Evolutionary conservation across 2,329 filamentous ascomycete species (phyloP).

Genomic region (Pseudogymnoascus sp.): DNA sequence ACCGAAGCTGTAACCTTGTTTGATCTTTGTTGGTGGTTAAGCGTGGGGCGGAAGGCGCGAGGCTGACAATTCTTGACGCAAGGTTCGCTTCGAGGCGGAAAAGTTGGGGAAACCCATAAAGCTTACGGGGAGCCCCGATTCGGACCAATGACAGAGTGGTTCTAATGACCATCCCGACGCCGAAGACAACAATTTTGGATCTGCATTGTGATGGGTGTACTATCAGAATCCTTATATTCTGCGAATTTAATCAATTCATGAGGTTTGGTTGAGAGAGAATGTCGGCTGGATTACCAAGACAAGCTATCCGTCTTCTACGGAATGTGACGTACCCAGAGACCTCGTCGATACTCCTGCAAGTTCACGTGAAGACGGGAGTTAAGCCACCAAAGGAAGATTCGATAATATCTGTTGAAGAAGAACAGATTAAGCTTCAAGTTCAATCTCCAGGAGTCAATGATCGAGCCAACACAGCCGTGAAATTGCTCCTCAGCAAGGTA

Average conservation of each 20-base stretch:
- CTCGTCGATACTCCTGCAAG: neutral
- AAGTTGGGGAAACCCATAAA: neutral
- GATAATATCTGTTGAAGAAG: neutral
- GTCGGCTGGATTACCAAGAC: neutral
- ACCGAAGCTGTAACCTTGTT: slow-evolving; percentile 1
- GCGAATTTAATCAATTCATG: neutral
- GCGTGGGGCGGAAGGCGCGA: neutral
- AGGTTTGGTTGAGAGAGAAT: neutral
- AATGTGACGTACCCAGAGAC: neutral
- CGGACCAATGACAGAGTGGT: neutral
- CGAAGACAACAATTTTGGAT: neutral
- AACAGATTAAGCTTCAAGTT: slow-evolving; percentile 3
- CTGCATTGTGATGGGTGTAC: neutral
- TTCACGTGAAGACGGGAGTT: slow-evolving; percentile 1
- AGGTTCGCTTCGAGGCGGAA: neutral
- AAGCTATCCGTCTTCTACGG: neutral
- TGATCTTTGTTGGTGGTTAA: neutral
- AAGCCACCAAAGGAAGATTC: slow-evolving; percentile 2
- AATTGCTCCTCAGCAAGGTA: slow-evolving; percentile 4
- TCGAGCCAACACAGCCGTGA: neutral
- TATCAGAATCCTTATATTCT: neutral
- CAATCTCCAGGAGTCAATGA: slow-evolving; percentile 5
- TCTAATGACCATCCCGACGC: neutral
- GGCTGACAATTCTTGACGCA: neutral
- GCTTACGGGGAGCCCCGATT: neutral